A percentile compares a stretch with the other conserved stretches of the same genome.
phyloP scores from a whole-genome alignment of 23 red algal species.

The Gracilariopsis chorda region DNA sequence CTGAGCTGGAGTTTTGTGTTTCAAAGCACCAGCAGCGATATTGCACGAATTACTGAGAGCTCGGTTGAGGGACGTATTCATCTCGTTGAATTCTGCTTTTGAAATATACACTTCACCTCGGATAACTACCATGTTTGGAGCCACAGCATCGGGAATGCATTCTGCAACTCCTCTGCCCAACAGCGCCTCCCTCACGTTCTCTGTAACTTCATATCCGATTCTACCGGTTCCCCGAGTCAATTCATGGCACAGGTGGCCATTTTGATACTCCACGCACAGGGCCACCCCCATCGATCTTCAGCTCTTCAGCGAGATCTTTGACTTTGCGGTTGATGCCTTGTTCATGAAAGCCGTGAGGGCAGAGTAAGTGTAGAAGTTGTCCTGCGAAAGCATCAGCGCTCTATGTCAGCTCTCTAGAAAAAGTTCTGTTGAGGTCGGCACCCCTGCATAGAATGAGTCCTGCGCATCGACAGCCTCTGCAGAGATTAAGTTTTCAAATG shows the following conservation, averaged over 20 bases:
- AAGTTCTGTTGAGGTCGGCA: neutral
- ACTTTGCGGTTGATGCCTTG: neutral
- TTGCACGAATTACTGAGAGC: conserved; percentile 67
- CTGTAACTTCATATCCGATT: conserved; percentile 65
- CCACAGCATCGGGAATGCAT: neutral
- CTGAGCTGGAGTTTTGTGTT: conserved; percentile 44
- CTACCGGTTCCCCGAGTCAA: conserved; percentile 66
- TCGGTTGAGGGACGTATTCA: conserved; percentile 46
- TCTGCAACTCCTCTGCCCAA: conserved; percentile 48
- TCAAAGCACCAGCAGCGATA: conserved; percentile 76
- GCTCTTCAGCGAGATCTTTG: conserved; percentile 37
- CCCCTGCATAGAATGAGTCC: conserved; percentile 28
- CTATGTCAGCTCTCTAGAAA: conserved; percentile 60
- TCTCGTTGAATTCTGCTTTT: conserved; percentile 29
- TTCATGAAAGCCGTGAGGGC: conserved; percentile 40
- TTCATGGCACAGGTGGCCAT: conserved; percentile 27
- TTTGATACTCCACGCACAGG: conserved; percentile 45
- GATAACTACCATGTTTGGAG: conserved; percentile 20
- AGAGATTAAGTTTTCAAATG: neutral
- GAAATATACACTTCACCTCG: conserved; percentile 78
- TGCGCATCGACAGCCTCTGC: neutral
- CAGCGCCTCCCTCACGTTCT: conserved; percentile 54
- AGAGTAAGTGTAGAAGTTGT: conserved; percentile 54
- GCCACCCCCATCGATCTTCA: conserved; percentile 85
- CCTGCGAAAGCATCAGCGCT: conserved; percentile 61